Percentiles rank a stretch among this genome's conserved stretches.
Conservation (phyloP, 345 rosid genomes). For the Arabidopsis arenosa region DNA sequence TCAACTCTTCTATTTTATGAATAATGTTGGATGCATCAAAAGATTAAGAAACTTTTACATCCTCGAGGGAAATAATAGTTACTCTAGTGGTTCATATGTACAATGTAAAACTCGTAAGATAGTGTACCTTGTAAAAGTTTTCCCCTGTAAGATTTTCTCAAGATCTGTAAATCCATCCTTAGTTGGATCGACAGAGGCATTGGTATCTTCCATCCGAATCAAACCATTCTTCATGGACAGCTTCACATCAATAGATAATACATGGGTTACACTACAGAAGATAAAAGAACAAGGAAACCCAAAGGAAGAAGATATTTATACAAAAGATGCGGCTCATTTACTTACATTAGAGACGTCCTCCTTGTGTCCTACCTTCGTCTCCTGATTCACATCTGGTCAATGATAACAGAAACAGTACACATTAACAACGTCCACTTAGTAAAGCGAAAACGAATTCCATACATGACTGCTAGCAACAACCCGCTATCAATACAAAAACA, state of each 20-base stretch:
- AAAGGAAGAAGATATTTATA: neutral
- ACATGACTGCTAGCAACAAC: constrained; percentile 7
- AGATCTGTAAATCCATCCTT: constrained; percentile 45
- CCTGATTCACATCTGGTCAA: constrained; percentile 41
- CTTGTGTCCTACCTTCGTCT: constrained; percentile 30
- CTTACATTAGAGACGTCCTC: constrained; percentile 34
- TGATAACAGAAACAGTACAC: constrained; percentile 25
- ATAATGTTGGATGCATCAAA: neutral
- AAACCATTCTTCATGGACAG: constrained; percentile 44
- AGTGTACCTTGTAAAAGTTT: constrained; percentile 73
- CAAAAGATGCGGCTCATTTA: constrained; percentile 11
- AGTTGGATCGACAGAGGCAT: constrained; percentile 42
- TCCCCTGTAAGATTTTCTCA: constrained; percentile 58
- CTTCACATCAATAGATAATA: constrained; percentile 37
- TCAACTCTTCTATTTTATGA: neutral
- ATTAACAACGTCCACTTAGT: constrained; percentile 11
- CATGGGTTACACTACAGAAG: neutral
- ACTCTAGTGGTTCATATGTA: constrained; percentile 15
- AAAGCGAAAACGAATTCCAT: neutral
- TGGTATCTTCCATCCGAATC: constrained; percentile 42
- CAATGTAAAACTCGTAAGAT: constrained; percentile 3
- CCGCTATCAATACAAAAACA: constrained; percentile 3
- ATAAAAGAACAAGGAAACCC: neutral
- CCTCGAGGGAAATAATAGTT: neutral
- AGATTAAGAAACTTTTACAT: neutral